These are phyloP conservation scores for Colletotrichum sp. DNA, from an alignment of 2,329 filamentous ascomycete genomes.

Conservation along the genomic window DNA sequence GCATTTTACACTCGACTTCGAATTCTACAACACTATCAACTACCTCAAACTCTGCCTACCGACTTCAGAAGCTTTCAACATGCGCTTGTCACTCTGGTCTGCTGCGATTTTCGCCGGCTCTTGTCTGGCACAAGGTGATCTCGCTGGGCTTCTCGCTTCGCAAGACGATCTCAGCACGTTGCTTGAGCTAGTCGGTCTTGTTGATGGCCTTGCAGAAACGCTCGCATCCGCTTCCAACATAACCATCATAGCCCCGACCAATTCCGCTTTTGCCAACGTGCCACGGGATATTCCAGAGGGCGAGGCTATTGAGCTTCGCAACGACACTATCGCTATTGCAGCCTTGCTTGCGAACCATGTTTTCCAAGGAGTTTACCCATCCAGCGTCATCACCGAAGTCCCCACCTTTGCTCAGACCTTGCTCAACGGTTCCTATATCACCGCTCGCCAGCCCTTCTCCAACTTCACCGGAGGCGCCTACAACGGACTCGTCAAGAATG, in stretches of 20 bases:
- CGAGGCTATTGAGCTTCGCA: slow-evolving; percentile 31
- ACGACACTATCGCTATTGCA: slow-evolving; percentile 34
- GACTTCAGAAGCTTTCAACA: neutral
- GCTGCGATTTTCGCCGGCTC: neutral
- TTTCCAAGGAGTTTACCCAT: slow-evolving; percentile 33
- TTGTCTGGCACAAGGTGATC: slow-evolving; percentile 23
- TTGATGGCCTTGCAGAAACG: slow-evolving; percentile 32
- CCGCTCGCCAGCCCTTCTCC: slow-evolving; percentile 36
- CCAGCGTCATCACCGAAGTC: slow-evolving; percentile 29
- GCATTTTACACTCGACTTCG: neutral
- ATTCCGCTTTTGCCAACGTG: slow-evolving; percentile 36
- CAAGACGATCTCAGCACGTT: slow-evolving; percentile 28
- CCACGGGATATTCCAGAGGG: slow-evolving; percentile 36
- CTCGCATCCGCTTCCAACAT: slow-evolving; percentile 35
- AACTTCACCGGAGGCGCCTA: slow-evolving; percentile 42
- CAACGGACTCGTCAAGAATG: slow-evolving; percentile 37
- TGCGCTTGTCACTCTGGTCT: neutral
- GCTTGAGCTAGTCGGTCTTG: slow-evolving; percentile 25
- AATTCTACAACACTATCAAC: neutral
- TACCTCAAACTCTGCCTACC: neutral
- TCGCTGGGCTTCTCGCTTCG: slow-evolving; percentile 24
- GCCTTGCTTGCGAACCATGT: slow-evolving; percentile 37
- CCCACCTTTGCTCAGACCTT: slow-evolving; percentile 35
- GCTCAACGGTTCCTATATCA: slow-evolving; percentile 33
- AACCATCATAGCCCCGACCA: slow-evolving; percentile 39